Conservation (phyloP, 2,329 filamentous ascomycete genomes). For the Sclerotinia borealis region DNA sequence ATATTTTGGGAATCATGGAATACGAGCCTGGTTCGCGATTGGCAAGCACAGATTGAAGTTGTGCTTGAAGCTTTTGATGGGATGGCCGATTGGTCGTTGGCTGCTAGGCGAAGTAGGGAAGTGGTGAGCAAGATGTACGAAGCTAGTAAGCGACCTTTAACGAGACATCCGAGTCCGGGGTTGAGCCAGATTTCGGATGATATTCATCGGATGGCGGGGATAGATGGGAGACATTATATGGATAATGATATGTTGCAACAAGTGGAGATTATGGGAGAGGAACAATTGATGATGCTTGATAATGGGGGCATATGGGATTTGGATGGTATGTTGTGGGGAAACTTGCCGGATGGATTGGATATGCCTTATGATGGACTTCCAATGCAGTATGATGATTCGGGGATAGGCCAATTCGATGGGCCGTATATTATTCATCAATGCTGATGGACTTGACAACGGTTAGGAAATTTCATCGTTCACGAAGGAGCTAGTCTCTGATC, state of each 20-base stretch:
- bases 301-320: conserved; percentile 51
- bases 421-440: conserved; percentile 8
- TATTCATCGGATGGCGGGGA: conserved; percentile 2
- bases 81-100: conserved; percentile 60
- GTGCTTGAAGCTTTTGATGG: conserved; percentile 55
- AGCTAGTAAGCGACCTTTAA: conserved; percentile 35
- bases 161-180: conserved; percentile 30
- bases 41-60: conserved; percentile 52
- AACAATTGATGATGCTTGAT: conserved; percentile 39
- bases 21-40: conserved; percentile 33
- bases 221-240: conserved; percentile 18
- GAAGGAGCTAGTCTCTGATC: background rate
- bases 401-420: background rate
- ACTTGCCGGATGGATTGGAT: conserved; percentile 35
- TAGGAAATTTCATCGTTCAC: background rate
- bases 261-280: conserved; percentile 43
- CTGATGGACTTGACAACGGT: background rate
- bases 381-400: conserved; percentile 6
- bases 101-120: conserved; percentile 55
- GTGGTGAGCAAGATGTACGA: conserved; percentile 60
- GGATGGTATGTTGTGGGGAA: conserved; percentile 50
- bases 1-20: conserved; percentile 58
- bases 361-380: conserved; percentile 31
- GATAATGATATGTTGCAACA: conserved; percentile 34
- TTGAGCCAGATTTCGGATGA: conserved; percentile 30